Evolutionary conservation across 306 rosid genomes (phyloP).

Genomic region (Cicer chorassanicum): DNA sequence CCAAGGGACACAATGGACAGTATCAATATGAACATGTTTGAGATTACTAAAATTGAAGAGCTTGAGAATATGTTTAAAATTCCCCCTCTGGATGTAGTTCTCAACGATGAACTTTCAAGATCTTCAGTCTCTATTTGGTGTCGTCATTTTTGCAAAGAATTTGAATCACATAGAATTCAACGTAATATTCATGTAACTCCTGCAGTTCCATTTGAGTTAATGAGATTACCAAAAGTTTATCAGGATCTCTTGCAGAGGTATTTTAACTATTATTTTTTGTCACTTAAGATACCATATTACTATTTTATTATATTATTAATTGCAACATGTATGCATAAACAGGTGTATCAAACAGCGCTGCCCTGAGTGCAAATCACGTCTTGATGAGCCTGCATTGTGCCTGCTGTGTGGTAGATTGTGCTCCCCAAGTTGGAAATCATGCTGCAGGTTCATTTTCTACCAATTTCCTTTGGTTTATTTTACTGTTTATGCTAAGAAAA

Average conservation of each 20-base stretch:
- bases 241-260: slow-evolving; percentile 96
- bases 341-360: slow-evolving; percentile 88
- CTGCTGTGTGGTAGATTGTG: slow-evolving; percentile 91
- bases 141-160: slow-evolving; percentile 70
- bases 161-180: slow-evolving; percentile 49
- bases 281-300: background rate
- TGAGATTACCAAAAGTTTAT: slow-evolving; percentile 83
- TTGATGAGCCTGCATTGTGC: slow-evolving; percentile 91
- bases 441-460: slow-evolving; percentile 82
- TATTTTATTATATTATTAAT: slow-evolving; percentile 12
- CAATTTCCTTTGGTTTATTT: slow-evolving; percentile 11
- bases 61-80: slow-evolving; percentile 80
- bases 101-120: slow-evolving; percentile 70
- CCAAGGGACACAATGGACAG: slow-evolving; percentile 55
- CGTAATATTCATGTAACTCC: slow-evolving; percentile 65
- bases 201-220: slow-evolving; percentile 83
- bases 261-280: slow-evolving; percentile 32
- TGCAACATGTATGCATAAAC: slow-evolving; percentile 36
- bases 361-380: slow-evolving; percentile 63
- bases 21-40: slow-evolving; percentile 52
- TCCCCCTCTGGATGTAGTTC: slow-evolving; percentile 74
- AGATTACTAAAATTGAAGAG: slow-evolving; percentile 68
- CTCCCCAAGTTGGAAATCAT: slow-evolving; percentile 84
- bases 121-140: slow-evolving; percentile 70
- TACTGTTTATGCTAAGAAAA: slow-evolving; percentile 20